These are phyloP conservation scores for Sonneratia caseolaris DNA, from an alignment of 345 rosid species.

Conservation along the genomic window DNA sequence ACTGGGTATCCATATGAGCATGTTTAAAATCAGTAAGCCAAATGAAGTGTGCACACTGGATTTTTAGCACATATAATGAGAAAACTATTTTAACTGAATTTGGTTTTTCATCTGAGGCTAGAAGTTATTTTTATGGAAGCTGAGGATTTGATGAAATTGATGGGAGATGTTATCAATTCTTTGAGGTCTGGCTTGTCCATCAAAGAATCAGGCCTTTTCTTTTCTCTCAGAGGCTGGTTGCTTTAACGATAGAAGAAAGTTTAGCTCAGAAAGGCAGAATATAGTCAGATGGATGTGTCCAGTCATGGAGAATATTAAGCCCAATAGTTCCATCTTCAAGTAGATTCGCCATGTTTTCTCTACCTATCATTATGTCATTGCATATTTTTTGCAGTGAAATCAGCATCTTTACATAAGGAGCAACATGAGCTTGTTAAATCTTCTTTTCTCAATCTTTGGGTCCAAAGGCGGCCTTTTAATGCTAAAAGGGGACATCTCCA, in stretches of 20 bases:
- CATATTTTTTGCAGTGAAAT: constrained; percentile 5
- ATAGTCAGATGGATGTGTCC: neutral
- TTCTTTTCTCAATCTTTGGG: neutral
- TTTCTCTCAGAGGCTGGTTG: neutral
- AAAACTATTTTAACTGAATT: neutral
- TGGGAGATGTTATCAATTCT: neutral
- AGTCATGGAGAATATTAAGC: neutral
- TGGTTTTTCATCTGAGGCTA: neutral
- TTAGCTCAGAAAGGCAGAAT: neutral
- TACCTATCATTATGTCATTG: neutral
- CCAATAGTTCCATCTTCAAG: neutral
- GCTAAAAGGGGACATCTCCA: neutral
- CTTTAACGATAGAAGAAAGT: neutral
- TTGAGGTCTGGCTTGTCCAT: neutral
- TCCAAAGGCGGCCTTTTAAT: neutral
- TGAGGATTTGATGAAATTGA: neutral
- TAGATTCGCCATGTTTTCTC: neutral
- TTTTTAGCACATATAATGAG: too few relatives aligned
- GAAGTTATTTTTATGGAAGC: neutral
- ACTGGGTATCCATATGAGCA: neutral
- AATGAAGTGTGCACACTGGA: too few relatives aligned
- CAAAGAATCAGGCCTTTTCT: neutral
- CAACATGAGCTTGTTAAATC: neutral
- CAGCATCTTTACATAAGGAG: neutral
- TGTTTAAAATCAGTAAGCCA: neutral